Evolutionary conservation across 2,329 filamentous ascomycete genomes (phyloP).

Genomic region (Endothia cerciana): DNA sequence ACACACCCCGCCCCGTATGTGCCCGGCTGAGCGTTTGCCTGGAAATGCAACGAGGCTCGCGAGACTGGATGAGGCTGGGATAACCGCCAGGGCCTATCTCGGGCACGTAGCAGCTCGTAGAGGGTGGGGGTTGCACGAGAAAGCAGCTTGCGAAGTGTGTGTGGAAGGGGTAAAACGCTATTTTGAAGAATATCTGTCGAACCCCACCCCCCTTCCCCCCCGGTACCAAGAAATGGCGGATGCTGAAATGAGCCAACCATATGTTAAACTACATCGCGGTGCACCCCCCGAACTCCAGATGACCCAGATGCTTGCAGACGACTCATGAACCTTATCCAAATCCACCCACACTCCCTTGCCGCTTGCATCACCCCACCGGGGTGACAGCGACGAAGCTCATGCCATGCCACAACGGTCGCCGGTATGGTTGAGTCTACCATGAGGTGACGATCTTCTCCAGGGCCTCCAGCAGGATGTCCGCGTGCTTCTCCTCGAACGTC

Average conservation of each 20-base stretch:
- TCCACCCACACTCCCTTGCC: neutral
- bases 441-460: conserved; percentile 73
- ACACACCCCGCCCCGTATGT: too few relatives aligned
- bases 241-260: neutral
- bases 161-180: neutral
- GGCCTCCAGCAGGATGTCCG: conserved; percentile 78
- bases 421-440: conserved; percentile 27
- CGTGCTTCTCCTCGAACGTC: conserved; percentile 89
- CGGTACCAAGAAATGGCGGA: neutral
- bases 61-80: too few relatives aligned
- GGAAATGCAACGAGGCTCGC: too few relatives aligned
- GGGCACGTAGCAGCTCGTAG: too few relatives aligned
- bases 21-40: too few relatives aligned
- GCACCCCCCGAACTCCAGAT: conserved; percentile 27
- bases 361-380: neutral
- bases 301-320: conserved; percentile 22
- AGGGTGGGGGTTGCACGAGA: too few relatives aligned
- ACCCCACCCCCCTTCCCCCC: too few relatives aligned
- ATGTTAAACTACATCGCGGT: neutral
- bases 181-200: neutral
- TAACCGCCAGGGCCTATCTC: too few relatives aligned
- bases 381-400: neutral
- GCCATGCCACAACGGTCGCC: neutral
- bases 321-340: conserved; percentile 3
- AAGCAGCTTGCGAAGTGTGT: too few relatives aligned